Conservation (phyloP, 1,284 basidiomycete genomes). For the Fomitiporia mediterranea region DNA sequence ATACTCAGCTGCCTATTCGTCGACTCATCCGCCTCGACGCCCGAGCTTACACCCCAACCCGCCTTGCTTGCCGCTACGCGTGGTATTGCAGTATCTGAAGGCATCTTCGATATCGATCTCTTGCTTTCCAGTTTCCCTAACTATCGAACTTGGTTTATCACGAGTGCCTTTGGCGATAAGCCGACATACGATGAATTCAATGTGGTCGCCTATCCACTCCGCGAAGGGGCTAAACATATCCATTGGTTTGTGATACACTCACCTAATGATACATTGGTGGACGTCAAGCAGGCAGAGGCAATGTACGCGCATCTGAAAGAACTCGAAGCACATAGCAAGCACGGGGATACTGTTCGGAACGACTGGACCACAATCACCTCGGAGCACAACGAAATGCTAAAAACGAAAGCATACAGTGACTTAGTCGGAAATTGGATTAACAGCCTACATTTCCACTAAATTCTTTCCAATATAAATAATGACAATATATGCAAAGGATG, state of each 20-base stretch:
- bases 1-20: slow-evolving; percentile 71
- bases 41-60: slow-evolving; percentile 42
- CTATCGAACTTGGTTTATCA: slow-evolving; percentile 66
- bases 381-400: slow-evolving; percentile 56
- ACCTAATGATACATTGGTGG: slow-evolving; percentile 60
- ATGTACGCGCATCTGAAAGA: slow-evolving; percentile 51
- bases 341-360: slow-evolving; percentile 30
- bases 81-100: slow-evolving; percentile 61
- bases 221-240: slow-evolving; percentile 34
- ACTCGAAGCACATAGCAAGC: slow-evolving; percentile 17
- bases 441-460: slow-evolving; percentile 15
- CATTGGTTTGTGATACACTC: slow-evolving; percentile 73
- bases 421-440: slow-evolving; percentile 43
- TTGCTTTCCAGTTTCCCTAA: slow-evolving; percentile 56
- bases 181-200: slow-evolving; percentile 47
- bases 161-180: slow-evolving; percentile 47
- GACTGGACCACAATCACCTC: slow-evolving; percentile 43
- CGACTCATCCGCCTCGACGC: slow-evolving; percentile 39
- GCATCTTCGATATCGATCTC: slow-evolving; percentile 68
- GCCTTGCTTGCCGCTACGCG: slow-evolving; percentile 44
- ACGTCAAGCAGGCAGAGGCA: slow-evolving; percentile 53
- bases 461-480: background rate
- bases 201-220: slow-evolving; percentile 38
- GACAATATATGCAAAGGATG: background rate
- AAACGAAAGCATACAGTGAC: slow-evolving; percentile 40